phyloP scores from a whole-genome alignment of 352 stramenopile genomes.

The Pythium aquatile region DNA sequence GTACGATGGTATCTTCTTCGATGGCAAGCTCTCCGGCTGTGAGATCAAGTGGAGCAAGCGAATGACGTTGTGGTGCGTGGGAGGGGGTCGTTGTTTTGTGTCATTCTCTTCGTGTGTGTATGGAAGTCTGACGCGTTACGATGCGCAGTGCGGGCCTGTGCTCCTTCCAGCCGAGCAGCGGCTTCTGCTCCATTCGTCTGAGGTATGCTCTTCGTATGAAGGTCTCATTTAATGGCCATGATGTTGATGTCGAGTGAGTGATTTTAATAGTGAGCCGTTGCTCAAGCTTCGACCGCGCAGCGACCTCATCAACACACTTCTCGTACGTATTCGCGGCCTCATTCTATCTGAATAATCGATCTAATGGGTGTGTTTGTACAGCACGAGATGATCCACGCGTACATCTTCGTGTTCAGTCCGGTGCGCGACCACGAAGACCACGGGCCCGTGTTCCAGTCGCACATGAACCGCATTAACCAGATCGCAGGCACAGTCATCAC shows the following conservation, averaged over 20 bases:
- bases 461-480: constrained; percentile 82
- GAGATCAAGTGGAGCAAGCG: constrained; percentile 89
- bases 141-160: constrained; percentile 68
- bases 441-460: constrained; percentile 73
- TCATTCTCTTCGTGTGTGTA: neutral
- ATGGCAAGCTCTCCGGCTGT: constrained; percentile 67
- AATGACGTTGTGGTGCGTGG: constrained; percentile 82
- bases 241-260: neutral
- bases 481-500: constrained; percentile 72
- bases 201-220: constrained; percentile 34
- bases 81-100: neutral
- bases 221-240: too few species aligned
- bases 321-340: constrained; percentile 35
- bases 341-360: too few species aligned
- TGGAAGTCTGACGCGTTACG: neutral
- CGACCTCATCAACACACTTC: constrained; percentile 85
- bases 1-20: constrained; percentile 85
- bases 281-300: constrained; percentile 77
- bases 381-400: constrained; percentile 92
- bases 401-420: constrained; percentile 77
- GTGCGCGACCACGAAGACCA: constrained; percentile 86
- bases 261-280: constrained; percentile 55
- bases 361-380: constrained; percentile 21
- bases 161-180: constrained; percentile 64
- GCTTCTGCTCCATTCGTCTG: constrained; percentile 84